Evolutionary conservation across 345 rosid genomes (phyloP).

Genomic region (Hibiscus mutabilis): DNA sequence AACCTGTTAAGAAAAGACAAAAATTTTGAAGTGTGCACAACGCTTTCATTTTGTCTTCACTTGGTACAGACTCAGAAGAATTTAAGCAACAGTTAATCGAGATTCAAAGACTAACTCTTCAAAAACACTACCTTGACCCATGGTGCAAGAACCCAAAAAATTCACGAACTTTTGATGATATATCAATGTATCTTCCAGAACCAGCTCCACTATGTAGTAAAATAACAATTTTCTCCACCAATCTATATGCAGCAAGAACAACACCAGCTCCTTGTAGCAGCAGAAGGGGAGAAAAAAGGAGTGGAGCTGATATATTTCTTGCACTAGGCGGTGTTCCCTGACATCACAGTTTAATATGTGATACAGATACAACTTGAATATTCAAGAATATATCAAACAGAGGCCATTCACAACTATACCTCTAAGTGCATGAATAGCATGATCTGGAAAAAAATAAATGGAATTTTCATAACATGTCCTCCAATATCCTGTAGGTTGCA

Average conservation of each 20-base stretch:
- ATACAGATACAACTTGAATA: slow-evolving; percentile 5
- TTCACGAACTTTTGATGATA: slow-evolving; percentile 49
- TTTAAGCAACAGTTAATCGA: not conserved
- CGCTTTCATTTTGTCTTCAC: not conserved
- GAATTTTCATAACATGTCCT: slow-evolving; percentile 90
- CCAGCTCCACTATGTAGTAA: slow-evolving; percentile 33
- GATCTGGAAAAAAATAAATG: slow-evolving; percentile 59
- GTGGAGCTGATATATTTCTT: slow-evolving; percentile 38
- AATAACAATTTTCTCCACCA: slow-evolving; percentile 54
- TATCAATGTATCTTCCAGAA: slow-evolving; percentile 36
- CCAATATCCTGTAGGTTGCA: slow-evolving; percentile 77
- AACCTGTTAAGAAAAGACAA: slow-evolving; percentile 33
- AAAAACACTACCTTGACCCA: slow-evolving; percentile 62
- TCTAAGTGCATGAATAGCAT: slow-evolving; percentile 85
- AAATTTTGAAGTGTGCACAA: not conserved
- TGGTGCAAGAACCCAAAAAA: slow-evolving; percentile 63
- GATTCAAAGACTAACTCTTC: slow-evolving; percentile 9
- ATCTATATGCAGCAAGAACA: slow-evolving; percentile 49
- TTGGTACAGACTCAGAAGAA: not conserved
- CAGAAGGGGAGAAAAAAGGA: slow-evolving; percentile 63
- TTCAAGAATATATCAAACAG: not conserved
- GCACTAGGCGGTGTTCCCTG: slow-evolving; percentile 87
- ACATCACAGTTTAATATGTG: not conserved
- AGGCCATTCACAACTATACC: slow-evolving; percentile 33
- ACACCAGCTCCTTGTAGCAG: slow-evolving; percentile 85